A percentile compares a stretch with the other conserved stretches of the same genome.
These are phyloP conservation scores for Eudorina sp. DNA, from an alignment of 139 green algal species.

Conservation along the genomic window DNA sequence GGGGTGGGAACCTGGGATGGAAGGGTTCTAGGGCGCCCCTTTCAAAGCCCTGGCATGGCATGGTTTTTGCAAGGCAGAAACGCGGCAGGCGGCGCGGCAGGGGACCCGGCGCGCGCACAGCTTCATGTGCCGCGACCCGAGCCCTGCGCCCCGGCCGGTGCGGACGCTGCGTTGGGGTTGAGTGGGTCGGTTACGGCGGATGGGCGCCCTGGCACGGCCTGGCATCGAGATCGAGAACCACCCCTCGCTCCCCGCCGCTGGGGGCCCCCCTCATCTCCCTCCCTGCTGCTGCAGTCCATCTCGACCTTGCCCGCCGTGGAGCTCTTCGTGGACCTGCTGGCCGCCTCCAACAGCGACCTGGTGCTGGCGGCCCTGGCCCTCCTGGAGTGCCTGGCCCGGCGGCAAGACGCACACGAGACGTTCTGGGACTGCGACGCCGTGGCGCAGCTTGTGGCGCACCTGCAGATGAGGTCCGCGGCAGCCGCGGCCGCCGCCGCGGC, in stretches of 20 bases:
- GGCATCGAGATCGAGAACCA: too few species aligned
- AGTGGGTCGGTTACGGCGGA: too few species aligned
- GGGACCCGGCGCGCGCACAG: too few species aligned
- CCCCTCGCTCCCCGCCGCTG: not conserved
- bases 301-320: slow-evolving; percentile 23
- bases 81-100: too few species aligned
- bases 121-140: too few species aligned
- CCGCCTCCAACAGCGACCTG: not conserved
- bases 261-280: not conserved
- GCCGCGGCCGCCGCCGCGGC: not conserved
- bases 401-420: slow-evolving; percentile 38
- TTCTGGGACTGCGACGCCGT: slow-evolving; percentile 43
- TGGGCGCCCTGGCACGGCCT: too few species aligned
- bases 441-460: slow-evolving; percentile 22
- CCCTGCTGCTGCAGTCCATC: slow-evolving; percentile 16
- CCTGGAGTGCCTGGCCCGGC: not conserved
- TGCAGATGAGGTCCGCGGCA: slow-evolving; percentile 16
- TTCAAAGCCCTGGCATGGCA: too few species aligned
- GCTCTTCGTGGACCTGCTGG: slow-evolving; percentile 32
- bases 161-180: too few species aligned
- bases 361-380: slow-evolving; percentile 7
- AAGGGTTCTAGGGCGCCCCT: too few species aligned
- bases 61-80: too few species aligned
- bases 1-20: too few species aligned
- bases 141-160: too few species aligned